phyloP scores from a whole-genome alignment of 2,329 filamentous ascomycete genomes.

The Nectriaceae sp. region DNA sequence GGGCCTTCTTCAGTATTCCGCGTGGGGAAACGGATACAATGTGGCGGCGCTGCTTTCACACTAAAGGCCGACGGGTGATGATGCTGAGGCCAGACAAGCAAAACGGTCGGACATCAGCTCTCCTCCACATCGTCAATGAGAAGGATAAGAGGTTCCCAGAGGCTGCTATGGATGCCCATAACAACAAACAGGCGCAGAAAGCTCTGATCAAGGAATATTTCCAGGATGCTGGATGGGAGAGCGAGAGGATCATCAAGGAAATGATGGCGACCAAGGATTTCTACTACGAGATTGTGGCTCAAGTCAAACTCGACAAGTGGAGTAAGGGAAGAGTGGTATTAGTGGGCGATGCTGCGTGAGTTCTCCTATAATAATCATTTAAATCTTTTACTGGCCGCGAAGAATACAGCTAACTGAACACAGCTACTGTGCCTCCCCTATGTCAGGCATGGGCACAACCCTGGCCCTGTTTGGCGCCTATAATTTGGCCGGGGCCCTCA shows the following conservation, averaged over 20 bases:
- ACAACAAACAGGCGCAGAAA: slow-evolving; percentile 38
- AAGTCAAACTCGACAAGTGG: slow-evolving; percentile 42
- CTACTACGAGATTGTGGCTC: slow-evolving; percentile 44
- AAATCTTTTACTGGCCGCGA: neutral
- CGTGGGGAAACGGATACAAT: slow-evolving; percentile 26
- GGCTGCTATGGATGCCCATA: slow-evolving; percentile 22
- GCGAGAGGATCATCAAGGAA: slow-evolving; percentile 35
- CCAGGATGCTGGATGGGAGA: slow-evolving; percentile 48
- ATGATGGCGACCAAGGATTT: slow-evolving; percentile 43
- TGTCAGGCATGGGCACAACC: slow-evolving; percentile 52
- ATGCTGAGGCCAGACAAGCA: slow-evolving; percentile 17
- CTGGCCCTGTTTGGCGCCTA: slow-evolving; percentile 49
- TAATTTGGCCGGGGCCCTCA: slow-evolving; percentile 50
- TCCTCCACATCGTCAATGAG: slow-evolving; percentile 32
- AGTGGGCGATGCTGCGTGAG: slow-evolving; percentile 48
- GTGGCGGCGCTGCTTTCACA: slow-evolving; percentile 29
- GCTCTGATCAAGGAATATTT: slow-evolving; percentile 41
- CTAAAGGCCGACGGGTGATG: slow-evolving; percentile 37
- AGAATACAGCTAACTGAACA: too few relatives aligned
- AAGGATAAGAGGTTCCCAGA: slow-evolving; percentile 22
- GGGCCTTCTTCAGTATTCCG: slow-evolving; percentile 44
- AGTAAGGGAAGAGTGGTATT: slow-evolving; percentile 41
- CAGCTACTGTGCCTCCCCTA: slow-evolving; percentile 44
- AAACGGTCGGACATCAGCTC: slow-evolving; percentile 22
- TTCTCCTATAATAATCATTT: neutral